A percentile compares a stretch with the other conserved stretches of the same genome.
These are phyloP conservation scores for Venturia pyrina DNA, from an alignment of 2,329 filamentous ascomycete species.

Conservation along the genomic window DNA sequence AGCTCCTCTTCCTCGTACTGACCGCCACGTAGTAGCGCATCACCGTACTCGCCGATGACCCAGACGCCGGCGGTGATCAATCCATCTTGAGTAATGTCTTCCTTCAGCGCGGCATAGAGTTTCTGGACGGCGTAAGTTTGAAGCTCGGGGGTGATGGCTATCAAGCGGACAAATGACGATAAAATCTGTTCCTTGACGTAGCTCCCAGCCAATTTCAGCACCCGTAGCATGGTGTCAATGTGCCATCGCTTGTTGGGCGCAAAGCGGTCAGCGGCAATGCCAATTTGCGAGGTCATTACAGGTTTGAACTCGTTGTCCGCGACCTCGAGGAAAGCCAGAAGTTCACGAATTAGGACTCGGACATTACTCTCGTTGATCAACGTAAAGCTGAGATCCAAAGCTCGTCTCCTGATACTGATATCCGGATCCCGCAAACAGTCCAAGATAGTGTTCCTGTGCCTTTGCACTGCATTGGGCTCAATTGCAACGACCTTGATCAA, in stretches of 20 bases:
- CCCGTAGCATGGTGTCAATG: constrained; percentile 91
- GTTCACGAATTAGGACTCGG: constrained; percentile 80
- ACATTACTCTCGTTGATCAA: constrained; percentile 97
- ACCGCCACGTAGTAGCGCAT: constrained; percentile 76
- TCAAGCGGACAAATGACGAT: constrained; percentile 89
- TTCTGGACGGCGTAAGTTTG: constrained; percentile 97
- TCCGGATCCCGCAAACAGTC: constrained; percentile 95
- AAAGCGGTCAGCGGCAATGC: constrained; percentile 90
- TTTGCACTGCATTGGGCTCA: constrained; percentile 92
- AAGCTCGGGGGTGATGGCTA: constrained; percentile 86
- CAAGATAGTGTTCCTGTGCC: constrained; percentile 93
- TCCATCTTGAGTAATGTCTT: constrained; percentile 96
- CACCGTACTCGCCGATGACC: constrained; percentile 96
- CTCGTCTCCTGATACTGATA: constrained; percentile 91
- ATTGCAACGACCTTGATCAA: constrained; percentile 97
- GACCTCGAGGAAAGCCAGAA: constrained; percentile 90
- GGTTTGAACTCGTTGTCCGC: constrained; percentile 99
- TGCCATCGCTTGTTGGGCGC: constrained; percentile 98
- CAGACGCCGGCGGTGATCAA: constrained; percentile 87
- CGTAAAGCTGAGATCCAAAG: constrained; percentile 96
- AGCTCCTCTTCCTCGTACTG: constrained; percentile 92
- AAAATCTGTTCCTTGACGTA: constrained; percentile 97
- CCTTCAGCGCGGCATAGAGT: constrained; percentile 79
- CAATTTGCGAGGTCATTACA: constrained; percentile 96
- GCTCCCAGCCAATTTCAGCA: constrained; percentile 86